Evolutionary conservation across 805 yeast genomes (phyloP), one percentile per base, ranked within the genome.

Genomic region (Scheffersomyces ergatensis): DNA sequence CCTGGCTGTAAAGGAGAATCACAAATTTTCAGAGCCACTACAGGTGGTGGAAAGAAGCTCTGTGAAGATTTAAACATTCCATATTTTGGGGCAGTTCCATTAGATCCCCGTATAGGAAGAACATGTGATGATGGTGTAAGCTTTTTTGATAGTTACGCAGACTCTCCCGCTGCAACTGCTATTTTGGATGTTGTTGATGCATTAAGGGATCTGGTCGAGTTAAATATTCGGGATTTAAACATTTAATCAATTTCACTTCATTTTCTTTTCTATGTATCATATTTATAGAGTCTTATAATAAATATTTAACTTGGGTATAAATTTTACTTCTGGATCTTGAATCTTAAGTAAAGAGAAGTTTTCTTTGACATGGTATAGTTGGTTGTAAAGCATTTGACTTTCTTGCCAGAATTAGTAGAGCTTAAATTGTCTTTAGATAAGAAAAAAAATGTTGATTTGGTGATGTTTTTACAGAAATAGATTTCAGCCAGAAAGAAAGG

Each of bases 1-100:
- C 99, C 99, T 3, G 80, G 74, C 55, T 93, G 99, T 64, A 79
- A 86, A 47, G 93, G 93, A 7, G 87, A 90, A 63, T 86, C 96
- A 0, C 80, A 83, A 54, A 90, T 93, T 4, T 93, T 93, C 65
- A 83, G 84, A 46, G 88, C 99, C 13, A 93, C 99, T 1, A 93
- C 99, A 0, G 99, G 99, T 13, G 99, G 99, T 16, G 99, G 98
- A 7, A 75, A 78, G 52, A 80, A 80, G 23, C 67, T 93, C 33
- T 93, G 97, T 41, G 66, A 82, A 50, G 99, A 93, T 45, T 60
- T 87, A 59, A 74, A 70, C 12, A 75, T 93, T 13, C 84, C 85
- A 16, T 93, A 85, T 53, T 68, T 93, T 42, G 99, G 99, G 0
- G 76, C 89, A 9, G 97, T 93, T 2, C 99, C 99, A 0, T 71